These are phyloP conservation scores for Tricholomella constricta DNA, from an alignment of 768 basidiomycete genomes.

Conservation along the genomic window DNA sequence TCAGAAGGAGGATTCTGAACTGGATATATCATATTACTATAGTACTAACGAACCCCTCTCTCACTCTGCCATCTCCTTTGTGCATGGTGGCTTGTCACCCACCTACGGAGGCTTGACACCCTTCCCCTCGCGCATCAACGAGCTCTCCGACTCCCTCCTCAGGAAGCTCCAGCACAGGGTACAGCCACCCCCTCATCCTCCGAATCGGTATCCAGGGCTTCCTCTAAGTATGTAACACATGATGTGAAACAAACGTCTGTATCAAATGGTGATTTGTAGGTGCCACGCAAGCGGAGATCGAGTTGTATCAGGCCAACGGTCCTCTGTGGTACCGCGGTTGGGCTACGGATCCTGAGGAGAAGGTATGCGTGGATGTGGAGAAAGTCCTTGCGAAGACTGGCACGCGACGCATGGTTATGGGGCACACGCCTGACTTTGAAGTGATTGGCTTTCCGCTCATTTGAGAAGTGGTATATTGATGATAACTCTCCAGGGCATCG, in stretches of 20 bases:
- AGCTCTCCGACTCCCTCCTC: slow-evolving; percentile 68
- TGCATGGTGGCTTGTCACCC: slow-evolving; percentile 89
- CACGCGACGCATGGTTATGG: slow-evolving; percentile 90
- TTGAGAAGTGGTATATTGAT: not conserved
- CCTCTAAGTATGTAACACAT: slow-evolving; percentile 46
- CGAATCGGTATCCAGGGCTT: slow-evolving; percentile 69
- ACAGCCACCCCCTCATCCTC: slow-evolving; percentile 82
- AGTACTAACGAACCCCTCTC: slow-evolving; percentile 54
- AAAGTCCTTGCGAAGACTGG: slow-evolving; percentile 72
- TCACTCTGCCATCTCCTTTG: slow-evolving; percentile 85
- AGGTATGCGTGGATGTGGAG: slow-evolving; percentile 72
- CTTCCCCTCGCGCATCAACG: slow-evolving; percentile 84
- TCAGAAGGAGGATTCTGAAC: slow-evolving; percentile 18
- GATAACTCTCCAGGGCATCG: slow-evolving; percentile 57
- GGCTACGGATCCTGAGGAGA: slow-evolving; percentile 73
- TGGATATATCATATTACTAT: slow-evolving; percentile 25
- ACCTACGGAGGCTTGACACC: slow-evolving; percentile 74
- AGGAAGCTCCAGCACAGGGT: slow-evolving; percentile 63
- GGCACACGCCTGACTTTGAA: slow-evolving; percentile 91
- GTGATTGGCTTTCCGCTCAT: slow-evolving; percentile 34
- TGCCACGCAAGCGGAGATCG: slow-evolving; percentile 65
- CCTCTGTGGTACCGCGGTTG: slow-evolving; percentile 96
- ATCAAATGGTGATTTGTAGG: slow-evolving; percentile 40
- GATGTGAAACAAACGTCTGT: too few species aligned
- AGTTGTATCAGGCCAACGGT: slow-evolving; percentile 75